Evolutionary conservation across 306 rosid species (phyloP).

Genomic region (Acacia melanoxylon): DNA sequence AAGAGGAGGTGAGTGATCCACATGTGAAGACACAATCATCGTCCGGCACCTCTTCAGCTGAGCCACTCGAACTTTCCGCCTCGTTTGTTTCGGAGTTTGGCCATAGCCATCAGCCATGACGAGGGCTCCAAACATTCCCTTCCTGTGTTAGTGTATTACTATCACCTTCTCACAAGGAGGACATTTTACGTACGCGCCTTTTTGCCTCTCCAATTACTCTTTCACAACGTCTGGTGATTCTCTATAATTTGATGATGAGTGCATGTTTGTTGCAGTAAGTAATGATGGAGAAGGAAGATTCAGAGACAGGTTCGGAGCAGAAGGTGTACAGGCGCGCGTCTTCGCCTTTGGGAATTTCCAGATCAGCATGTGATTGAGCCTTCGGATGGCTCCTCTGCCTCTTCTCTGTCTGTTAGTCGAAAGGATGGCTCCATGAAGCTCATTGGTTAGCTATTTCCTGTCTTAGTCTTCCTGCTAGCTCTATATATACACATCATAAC

Average conservation of each 20-base stretch:
- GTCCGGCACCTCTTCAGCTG: conserved; percentile 33
- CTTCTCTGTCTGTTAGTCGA: conserved; percentile 59
- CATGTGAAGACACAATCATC: conserved; percentile 23
- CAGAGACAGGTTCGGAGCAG: conserved; percentile 29
- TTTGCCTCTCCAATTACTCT: conserved; percentile 7
- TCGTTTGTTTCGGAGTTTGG: conserved; percentile 12
- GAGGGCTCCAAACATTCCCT: conserved; percentile 32
- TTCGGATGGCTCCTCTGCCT: conserved; percentile 67
- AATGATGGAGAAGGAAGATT: conserved; percentile 70
- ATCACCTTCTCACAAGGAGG: background rate
- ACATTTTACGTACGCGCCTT: background rate
- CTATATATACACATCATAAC: too few relatives aligned
- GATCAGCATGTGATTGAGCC: conserved; percentile 75
- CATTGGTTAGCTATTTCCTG: conserved; percentile 47
- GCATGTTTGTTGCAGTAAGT: too few relatives aligned
- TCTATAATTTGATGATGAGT: too few relatives aligned
- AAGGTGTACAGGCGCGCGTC: conserved; percentile 62
- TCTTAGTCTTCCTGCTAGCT: too few relatives aligned
- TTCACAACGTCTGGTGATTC: conserved; percentile 16
- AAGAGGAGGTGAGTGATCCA: conserved; percentile 30
- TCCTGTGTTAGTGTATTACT: conserved; percentile 10
- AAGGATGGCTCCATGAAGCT: conserved; percentile 67
- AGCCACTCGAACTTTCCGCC: conserved; percentile 28
- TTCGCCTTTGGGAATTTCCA: conserved; percentile 82
- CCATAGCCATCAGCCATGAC: background rate